Evolutionary conservation across 2,329 filamentous ascomycete genomes (phyloP).

Genomic region (Trichoderma harzianum): DNA sequence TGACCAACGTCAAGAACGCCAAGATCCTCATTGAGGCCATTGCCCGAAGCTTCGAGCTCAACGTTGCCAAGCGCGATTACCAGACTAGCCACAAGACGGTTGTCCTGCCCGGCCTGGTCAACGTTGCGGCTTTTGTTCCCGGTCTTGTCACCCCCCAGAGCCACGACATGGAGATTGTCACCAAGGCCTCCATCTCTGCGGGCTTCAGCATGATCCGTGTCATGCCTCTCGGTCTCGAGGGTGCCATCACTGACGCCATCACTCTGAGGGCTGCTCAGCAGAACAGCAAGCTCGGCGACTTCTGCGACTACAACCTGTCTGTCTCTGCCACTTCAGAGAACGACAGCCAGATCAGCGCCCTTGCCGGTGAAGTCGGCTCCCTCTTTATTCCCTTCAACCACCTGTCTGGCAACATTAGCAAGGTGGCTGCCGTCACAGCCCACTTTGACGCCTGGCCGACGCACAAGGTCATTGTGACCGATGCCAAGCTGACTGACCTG

Average conservation of each 20-base stretch:
- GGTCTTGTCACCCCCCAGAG: constrained; percentile 63
- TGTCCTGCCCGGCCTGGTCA: constrained; percentile 71
- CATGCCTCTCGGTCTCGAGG: constrained; percentile 71
- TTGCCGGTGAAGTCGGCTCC: constrained; percentile 71
- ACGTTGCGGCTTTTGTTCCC: constrained; percentile 76
- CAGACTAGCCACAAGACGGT: constrained; percentile 83
- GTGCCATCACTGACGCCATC: constrained; percentile 68
- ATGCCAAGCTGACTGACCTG: constrained; percentile 75
- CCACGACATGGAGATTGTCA: constrained; percentile 65
- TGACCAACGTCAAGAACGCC: constrained; percentile 99
- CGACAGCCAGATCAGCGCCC: constrained; percentile 66
- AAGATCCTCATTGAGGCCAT: constrained; percentile 96
- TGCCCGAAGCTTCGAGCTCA: constrained; percentile 80
- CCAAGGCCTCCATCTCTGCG: constrained; percentile 68
- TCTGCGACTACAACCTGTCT: constrained; percentile 67
- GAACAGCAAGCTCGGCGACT: constrained; percentile 64
- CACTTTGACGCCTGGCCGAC: constrained; percentile 76
- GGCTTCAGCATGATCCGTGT: constrained; percentile 79
- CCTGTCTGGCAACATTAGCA: constrained; percentile 77
- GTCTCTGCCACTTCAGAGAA: constrained; percentile 22
- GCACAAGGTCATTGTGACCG: constrained; percentile 76
- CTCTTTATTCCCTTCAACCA: constrained; percentile 82
- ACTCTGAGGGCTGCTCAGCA: constrained; percentile 69
- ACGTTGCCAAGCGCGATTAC: constrained; percentile 80
- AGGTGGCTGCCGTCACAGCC: constrained; percentile 73